Conservation (phyloP, 768 basidiomycete genomes). For the Boletus barrowsii region DNA sequence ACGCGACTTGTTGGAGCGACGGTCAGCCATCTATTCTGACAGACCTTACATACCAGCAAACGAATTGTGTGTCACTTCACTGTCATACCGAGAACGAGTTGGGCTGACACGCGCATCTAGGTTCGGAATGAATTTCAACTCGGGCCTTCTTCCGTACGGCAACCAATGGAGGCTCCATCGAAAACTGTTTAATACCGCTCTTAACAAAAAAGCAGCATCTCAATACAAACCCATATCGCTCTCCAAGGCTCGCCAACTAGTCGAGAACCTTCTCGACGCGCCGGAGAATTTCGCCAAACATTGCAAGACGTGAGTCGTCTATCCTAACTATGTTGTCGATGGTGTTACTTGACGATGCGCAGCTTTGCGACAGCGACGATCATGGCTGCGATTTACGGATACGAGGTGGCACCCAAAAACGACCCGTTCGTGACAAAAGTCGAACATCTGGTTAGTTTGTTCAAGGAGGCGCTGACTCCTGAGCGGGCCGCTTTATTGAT, state of each 20-base stretch:
- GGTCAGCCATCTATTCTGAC: slow-evolving; percentile 28
- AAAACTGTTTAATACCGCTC: slow-evolving; percentile 18
- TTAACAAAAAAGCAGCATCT: slow-evolving; percentile 15
- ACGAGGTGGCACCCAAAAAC: slow-evolving; percentile 20
- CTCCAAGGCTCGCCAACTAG: slow-evolving; percentile 20
- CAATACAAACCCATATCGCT: slow-evolving; percentile 17
- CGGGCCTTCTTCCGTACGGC: slow-evolving; percentile 30
- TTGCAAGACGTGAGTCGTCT: slow-evolving; percentile 22
- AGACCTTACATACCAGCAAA: slow-evolving; percentile 23
- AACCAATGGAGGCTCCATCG: slow-evolving; percentile 30
- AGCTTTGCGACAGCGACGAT: slow-evolving; percentile 23
- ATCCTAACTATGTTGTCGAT: background rate
- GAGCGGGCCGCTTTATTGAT: slow-evolving; percentile 21
- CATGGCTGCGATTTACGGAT: slow-evolving; percentile 27
- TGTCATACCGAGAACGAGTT: background rate
- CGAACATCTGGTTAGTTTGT: slow-evolving; percentile 9
- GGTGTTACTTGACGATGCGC: background rate
- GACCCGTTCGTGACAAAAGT: slow-evolving; percentile 27
- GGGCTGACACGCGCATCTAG: slow-evolving; percentile 7
- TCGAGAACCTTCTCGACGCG: slow-evolving; percentile 18
- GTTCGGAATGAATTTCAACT: slow-evolving; percentile 31
- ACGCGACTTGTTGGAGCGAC: slow-evolving; percentile 23
- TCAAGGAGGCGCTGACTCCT: slow-evolving; percentile 12
- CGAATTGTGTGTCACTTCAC: slow-evolving; percentile 12
- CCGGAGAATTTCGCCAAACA: slow-evolving; percentile 20